These are phyloP conservation scores for Protoeuglena noctilucae DNA, from an alignment of 139 green algal genomes.

Conservation along the genomic window DNA sequence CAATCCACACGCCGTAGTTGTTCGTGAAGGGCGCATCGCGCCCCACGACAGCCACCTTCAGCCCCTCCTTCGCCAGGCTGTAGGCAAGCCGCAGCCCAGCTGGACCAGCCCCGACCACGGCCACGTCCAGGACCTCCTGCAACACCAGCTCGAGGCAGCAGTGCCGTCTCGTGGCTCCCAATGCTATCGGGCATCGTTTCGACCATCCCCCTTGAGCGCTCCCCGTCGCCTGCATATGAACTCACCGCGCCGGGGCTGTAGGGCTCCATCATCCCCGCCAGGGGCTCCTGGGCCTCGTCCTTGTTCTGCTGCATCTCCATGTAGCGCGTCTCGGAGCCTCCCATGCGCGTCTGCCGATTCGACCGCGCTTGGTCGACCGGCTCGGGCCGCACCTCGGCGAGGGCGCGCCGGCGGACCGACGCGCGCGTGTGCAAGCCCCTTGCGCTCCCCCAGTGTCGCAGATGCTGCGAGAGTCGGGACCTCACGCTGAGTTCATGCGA, in stretches of 20 bases:
- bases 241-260: too few relatives aligned
- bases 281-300: not conserved
- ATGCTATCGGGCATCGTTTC: not conserved
- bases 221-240: too few relatives aligned
- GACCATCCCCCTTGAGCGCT: not conserved
- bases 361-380: too few relatives aligned
- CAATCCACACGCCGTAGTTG: conserved; percentile 86
- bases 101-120: conserved; percentile 73
- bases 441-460: too few relatives aligned
- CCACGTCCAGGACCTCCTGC: conserved; percentile 33
- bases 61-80: conserved; percentile 53
- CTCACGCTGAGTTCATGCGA: too few relatives aligned
- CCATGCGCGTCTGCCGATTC: too few relatives aligned
- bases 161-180: not conserved
- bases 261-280: not conserved
- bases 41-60: conserved; percentile 38
- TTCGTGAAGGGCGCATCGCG: conserved; percentile 69
- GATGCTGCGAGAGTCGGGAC: too few relatives aligned
- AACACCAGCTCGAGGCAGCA: not conserved
- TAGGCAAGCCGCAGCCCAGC: conserved; percentile 72
- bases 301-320: too few relatives aligned
- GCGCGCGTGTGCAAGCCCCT: too few relatives aligned
- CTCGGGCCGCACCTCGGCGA: too few relatives aligned
- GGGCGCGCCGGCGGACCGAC: too few relatives aligned
- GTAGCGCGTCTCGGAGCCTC: too few relatives aligned